Evolutionary conservation across 805 yeast species (phyloP).

Genomic region (Lachancea kluyveri): DNA sequence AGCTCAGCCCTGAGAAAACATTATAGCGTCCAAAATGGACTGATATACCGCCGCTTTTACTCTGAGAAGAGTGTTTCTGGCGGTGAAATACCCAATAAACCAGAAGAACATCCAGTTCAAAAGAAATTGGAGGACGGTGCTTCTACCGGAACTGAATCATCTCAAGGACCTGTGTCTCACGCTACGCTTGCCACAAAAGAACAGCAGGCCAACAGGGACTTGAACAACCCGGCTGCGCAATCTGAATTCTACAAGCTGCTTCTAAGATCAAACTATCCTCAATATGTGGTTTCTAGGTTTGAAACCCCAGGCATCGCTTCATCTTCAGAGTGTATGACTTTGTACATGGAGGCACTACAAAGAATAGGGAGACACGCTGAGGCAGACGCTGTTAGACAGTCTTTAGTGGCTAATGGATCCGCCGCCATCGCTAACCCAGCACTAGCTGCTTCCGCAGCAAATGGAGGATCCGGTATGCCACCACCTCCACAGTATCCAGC

Average conservation of each 20-base stretch:
- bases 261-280: slow-evolving; percentile 83
- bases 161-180: slow-evolving; percentile 22
- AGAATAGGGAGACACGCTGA: slow-evolving; percentile 71
- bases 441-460: slow-evolving; percentile 21
- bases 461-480: slow-evolving; percentile 3
- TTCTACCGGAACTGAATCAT: neutral
- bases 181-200: slow-evolving; percentile 57
- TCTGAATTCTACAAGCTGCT: slow-evolving; percentile 76
- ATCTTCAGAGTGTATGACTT: slow-evolving; percentile 68
- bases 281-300: slow-evolving; percentile 86
- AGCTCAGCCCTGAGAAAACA: slow-evolving; percentile 1
- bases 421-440: slow-evolving; percentile 31
- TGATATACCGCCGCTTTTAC: slow-evolving; percentile 11
- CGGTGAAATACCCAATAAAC: neutral
- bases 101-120: too few relatives aligned
- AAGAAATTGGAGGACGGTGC: neutral
- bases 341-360: slow-evolving; percentile 76
- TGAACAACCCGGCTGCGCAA: slow-evolving; percentile 65
- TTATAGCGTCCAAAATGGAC: neutral
- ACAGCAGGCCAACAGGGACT: slow-evolving; percentile 76
- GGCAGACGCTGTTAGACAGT: slow-evolving; percentile 59
- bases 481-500: slow-evolving; percentile 19
- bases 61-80: slow-evolving; percentile 1
- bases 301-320: slow-evolving; percentile 92
- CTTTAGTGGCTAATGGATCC: slow-evolving; percentile 35